A percentile compares a stretch with the other conserved stretches of the same genome.
phyloP scores from a whole-genome alignment of 2,329 filamentous ascomycete species.

The Diaporthe eres region DNA sequence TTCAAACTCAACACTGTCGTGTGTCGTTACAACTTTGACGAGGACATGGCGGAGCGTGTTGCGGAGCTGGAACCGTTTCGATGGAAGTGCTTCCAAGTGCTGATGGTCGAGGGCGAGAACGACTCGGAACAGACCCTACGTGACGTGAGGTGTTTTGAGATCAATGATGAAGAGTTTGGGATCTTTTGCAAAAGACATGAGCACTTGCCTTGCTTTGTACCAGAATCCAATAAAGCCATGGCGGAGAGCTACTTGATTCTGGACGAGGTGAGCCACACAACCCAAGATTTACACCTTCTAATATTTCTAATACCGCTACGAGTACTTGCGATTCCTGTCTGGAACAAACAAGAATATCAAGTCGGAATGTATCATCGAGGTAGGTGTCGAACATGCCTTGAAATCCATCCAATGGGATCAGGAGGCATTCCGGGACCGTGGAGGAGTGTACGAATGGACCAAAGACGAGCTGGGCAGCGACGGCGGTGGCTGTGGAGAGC shows the following conservation, averaged over 20 bases:
- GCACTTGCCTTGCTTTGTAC: constrained; percentile 58
- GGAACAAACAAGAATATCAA: constrained; percentile 20
- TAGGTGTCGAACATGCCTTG: constrained; percentile 46
- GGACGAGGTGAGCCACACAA: constrained; percentile 55
- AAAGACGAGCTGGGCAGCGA: background rate
- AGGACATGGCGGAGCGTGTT: constrained; percentile 62
- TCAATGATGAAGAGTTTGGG: constrained; percentile 62
- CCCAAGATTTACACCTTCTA: background rate
- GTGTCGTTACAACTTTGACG: constrained; percentile 61
- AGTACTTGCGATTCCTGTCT: constrained; percentile 25
- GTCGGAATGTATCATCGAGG: constrained; percentile 12
- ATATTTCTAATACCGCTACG: too few relatives aligned
- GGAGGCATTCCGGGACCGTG: constrained; percentile 16
- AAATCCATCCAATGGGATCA: constrained; percentile 13
- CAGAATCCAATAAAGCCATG: constrained; percentile 66
- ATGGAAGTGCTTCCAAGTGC: constrained; percentile 69
- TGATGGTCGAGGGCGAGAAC: constrained; percentile 68
- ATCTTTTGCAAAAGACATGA: constrained; percentile 61
- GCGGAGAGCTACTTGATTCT: constrained; percentile 64
- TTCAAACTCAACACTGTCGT: constrained; percentile 73
- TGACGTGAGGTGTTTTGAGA: constrained; percentile 59
- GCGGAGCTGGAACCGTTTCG: constrained; percentile 60
- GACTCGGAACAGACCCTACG: constrained; percentile 57
- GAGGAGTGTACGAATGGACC: constrained; percentile 31
- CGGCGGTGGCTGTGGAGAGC: background rate